Conservation (phyloP, 192 early-diverging fungal genomes). For the Linnemannia hyalina region DNA sequence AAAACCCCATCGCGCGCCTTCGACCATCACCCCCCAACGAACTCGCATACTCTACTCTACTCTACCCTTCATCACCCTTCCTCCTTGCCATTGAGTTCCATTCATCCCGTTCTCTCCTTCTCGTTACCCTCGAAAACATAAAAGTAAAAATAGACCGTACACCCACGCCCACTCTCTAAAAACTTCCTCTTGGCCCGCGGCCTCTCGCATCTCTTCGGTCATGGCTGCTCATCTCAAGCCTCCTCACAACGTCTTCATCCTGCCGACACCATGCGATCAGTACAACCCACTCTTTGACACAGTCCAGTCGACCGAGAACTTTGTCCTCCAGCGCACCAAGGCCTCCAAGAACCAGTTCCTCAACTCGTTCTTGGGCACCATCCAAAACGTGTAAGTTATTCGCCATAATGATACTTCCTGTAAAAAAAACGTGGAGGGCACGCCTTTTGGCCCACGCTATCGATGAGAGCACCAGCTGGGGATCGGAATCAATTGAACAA, state of each 20-base stretch:
- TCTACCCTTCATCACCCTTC: neutral
- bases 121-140: neutral
- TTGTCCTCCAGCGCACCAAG: constrained; percentile 79
- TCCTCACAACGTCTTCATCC: constrained; percentile 63
- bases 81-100: neutral
- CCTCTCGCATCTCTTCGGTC: neutral
- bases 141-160: neutral
- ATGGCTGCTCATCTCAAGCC: constrained; percentile 55
- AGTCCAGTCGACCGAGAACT: constrained; percentile 69
- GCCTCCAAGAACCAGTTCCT: constrained; percentile 71
- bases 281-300: constrained; percentile 79
- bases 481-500: neutral
- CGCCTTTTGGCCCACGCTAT: neutral
- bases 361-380: constrained; percentile 84
- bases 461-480: neutral
- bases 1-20: neutral
- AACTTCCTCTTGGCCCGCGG: neutral
- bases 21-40: neutral
- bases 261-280: constrained; percentile 66
- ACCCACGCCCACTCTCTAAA: neutral
- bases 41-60: neutral
- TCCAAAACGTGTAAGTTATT: constrained; percentile 89
- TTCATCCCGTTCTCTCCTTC: neutral
- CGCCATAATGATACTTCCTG: neutral
- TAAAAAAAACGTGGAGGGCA: neutral